phyloP scores from a whole-genome alignment of 176 grass and related monocot species.

The Eremochloa ophiuroides region DNA sequence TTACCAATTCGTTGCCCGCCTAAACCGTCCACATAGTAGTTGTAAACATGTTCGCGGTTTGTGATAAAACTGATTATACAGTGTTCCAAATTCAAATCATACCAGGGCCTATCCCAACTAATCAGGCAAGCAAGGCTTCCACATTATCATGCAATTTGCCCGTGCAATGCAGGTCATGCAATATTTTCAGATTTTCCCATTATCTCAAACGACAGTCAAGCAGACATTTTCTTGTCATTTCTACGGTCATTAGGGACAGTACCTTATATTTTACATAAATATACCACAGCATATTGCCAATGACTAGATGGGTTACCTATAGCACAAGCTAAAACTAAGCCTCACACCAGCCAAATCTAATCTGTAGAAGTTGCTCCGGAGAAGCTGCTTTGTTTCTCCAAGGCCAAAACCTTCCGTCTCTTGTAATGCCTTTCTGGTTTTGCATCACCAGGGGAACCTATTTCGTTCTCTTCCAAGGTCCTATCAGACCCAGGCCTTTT shows the following conservation, averaged over 20 bases:
- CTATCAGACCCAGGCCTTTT: constrained; percentile 13
- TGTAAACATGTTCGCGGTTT: not conserved
- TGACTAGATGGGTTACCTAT: not conserved
- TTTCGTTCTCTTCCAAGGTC: not conserved
- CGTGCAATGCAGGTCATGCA: too few species aligned
- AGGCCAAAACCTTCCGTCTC: constrained; percentile 48
- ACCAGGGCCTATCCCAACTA: not conserved
- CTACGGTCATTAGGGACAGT: not conserved
- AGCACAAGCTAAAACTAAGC: not conserved
- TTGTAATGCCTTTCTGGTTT: constrained; percentile 50
- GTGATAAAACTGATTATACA: not conserved
- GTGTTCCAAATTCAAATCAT: not conserved
- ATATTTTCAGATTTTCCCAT: too few species aligned
- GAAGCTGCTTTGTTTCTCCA: constrained; percentile 38
- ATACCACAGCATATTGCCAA: not conserved
- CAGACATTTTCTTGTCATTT: not conserved
- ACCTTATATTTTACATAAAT: not conserved
- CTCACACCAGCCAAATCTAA: not conserved
- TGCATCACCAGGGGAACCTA: constrained; percentile 12
- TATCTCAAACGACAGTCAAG: not conserved
- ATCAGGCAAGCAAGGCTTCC: not conserved
- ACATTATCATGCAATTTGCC: too few species aligned
- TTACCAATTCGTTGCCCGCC: too few species aligned
- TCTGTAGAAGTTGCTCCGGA: constrained; percentile 17
- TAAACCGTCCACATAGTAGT: too few species aligned